These are phyloP conservation scores for Lactifluus echinatus DNA, from an alignment of 768 basidiomycete genomes.

Conservation along the genomic window DNA sequence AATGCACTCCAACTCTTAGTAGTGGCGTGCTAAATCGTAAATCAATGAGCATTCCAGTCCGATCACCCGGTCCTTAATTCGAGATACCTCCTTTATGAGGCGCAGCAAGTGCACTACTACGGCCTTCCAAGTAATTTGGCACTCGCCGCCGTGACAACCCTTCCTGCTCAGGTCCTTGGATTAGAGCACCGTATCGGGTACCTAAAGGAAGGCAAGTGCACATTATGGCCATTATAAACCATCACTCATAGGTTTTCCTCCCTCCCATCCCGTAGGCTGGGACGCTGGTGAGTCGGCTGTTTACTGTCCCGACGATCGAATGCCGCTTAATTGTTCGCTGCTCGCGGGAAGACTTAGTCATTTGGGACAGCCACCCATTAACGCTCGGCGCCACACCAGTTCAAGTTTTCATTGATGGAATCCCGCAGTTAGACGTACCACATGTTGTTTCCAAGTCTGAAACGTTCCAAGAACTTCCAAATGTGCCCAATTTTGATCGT, in stretches of 20 bases:
- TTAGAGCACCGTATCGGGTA: slow-evolving; percentile 63
- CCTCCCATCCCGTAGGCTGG: slow-evolving; percentile 43
- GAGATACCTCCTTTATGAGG: slow-evolving; percentile 61
- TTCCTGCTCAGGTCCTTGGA: slow-evolving; percentile 55
- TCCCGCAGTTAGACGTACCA: slow-evolving; percentile 51
- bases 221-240: slow-evolving; percentile 51
- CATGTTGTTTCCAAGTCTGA: slow-evolving; percentile 45
- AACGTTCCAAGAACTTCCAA: slow-evolving; percentile 43
- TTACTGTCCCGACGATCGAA: background rate
- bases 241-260: background rate
- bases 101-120: slow-evolving; percentile 59
- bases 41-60: slow-evolving; percentile 22
- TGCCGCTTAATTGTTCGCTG: no score
- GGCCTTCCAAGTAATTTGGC: slow-evolving; percentile 49
- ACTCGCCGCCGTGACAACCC: slow-evolving; percentile 53
- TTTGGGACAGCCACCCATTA: slow-evolving; percentile 75
- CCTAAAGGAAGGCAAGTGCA: slow-evolving; percentile 44
- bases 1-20: background rate
- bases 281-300: slow-evolving; percentile 45
- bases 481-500: slow-evolving; percentile 50
- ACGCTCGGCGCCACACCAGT: slow-evolving; percentile 68
- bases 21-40: background rate
- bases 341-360: slow-evolving; percentile 56
- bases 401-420: slow-evolving; percentile 85
- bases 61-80: slow-evolving; percentile 51